Conservation (phyloP, 495 filamentous ascomycete genomes). For the Xylaria sp. region DNA sequence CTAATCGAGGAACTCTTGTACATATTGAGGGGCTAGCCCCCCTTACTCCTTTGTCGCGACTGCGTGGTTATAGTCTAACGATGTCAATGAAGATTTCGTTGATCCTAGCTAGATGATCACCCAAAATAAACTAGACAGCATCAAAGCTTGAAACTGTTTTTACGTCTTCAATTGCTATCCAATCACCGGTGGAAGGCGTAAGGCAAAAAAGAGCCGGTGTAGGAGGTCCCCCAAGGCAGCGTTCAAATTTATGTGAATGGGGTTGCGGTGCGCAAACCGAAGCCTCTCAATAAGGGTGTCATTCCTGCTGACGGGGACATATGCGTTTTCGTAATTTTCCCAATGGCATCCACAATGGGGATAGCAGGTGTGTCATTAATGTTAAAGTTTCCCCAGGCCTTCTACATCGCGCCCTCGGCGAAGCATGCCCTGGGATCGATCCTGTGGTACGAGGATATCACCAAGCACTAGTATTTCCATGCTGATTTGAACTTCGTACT, state of each 20-base stretch:
- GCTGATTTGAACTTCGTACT: no score
- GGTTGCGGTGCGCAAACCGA: slow-evolving; percentile 41
- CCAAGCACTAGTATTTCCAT: slow-evolving; percentile 70
- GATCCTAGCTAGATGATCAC: no score
- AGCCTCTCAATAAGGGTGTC: slow-evolving; percentile 44
- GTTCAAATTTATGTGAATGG: slow-evolving; percentile 60
- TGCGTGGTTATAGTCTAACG: no score
- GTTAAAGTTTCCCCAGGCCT: slow-evolving; percentile 64
- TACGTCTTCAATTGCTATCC: no score
- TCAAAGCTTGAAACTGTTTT: no score
- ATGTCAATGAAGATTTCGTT: no score
- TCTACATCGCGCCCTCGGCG: slow-evolving; percentile 41
- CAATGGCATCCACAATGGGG: slow-evolving; percentile 54
- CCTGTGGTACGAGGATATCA: slow-evolving; percentile 64
- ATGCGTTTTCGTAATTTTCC: slow-evolving; percentile 46
- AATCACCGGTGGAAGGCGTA: no score
- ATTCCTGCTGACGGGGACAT: slow-evolving; percentile 31
- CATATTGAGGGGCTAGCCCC: no score
- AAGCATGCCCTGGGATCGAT: slow-evolving; percentile 62
- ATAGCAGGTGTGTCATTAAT: slow-evolving; percentile 53
- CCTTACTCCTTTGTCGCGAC: no score
- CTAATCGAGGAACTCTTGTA: no score
- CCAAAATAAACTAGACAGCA: no score
- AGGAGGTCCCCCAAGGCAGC: slow-evolving; percentile 19
- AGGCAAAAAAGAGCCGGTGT: no score